phyloP scores from a whole-genome alignment of 305 asterid species.

The Rubia balearica region DNA sequence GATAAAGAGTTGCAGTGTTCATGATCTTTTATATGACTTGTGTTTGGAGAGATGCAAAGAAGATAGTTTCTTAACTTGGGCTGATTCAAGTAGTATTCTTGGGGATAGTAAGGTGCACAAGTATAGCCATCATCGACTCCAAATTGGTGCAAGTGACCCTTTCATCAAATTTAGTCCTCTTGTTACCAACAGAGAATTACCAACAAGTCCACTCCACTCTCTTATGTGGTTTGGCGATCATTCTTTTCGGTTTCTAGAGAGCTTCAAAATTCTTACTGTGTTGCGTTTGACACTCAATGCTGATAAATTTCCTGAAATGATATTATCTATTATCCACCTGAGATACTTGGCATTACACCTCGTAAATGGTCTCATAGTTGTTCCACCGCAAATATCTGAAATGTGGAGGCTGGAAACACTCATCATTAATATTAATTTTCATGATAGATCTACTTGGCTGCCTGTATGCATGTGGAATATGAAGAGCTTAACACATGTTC shows the following conservation, averaged over 20 bases:
- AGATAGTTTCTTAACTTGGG: neutral
- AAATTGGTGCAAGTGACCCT: neutral
- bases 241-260: neutral
- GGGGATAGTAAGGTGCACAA: neutral
- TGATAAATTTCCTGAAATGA: neutral
- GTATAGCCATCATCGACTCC: neutral
- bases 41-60: neutral
- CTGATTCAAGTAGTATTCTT: neutral
- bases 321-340: neutral
- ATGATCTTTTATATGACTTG: slow-evolving; percentile 9
- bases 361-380: fast-evolving
- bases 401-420: neutral
- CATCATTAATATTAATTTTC: too few species aligned
- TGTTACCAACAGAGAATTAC: neutral
- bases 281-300: neutral
- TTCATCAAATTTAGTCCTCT: neutral
- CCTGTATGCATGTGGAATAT: slow-evolving; percentile 5
- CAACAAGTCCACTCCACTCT: neutral
- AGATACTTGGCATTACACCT: neutral
- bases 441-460: neutral
- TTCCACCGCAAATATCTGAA: neutral
- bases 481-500: neutral
- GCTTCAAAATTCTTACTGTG: neutral
- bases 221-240: neutral
- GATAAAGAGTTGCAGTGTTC: neutral